A percentile compares a stretch with the other conserved stretches of the same genome.
These are phyloP conservation scores for Lipomyces oligophaga DNA, from an alignment of 805 yeast species.

Conservation along the genomic window DNA sequence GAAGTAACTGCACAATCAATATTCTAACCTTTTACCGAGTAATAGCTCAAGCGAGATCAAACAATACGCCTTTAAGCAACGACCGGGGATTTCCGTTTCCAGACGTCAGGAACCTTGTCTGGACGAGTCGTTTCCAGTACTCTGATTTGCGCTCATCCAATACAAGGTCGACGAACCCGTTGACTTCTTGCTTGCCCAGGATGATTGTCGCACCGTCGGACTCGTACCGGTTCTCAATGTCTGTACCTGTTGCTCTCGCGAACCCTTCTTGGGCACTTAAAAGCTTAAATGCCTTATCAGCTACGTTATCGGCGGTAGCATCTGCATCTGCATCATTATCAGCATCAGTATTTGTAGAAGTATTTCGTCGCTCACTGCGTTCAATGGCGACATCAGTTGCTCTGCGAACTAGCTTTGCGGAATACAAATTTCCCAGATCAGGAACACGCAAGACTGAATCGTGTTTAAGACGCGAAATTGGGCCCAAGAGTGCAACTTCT, in stretches of 20 bases:
- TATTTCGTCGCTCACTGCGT: neutral
- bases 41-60: no score
- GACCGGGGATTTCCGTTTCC: conserved; percentile 21
- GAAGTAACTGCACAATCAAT: no score
- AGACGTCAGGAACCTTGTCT: conserved; percentile 3
- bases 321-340: neutral
- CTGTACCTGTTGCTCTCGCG: no score
- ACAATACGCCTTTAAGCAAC: conserved; percentile 8
- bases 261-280: no score
- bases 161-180: neutral
- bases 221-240: no score
- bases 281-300: no score
- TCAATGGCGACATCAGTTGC: conserved; percentile 2
- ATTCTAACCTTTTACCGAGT: no score
- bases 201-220: no score
- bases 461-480: neutral
- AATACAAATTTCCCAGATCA: conserved; percentile 4
- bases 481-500: conserved; percentile 3
- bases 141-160: conserved; percentile 9
- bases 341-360: neutral
- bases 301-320: no score
- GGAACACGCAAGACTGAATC: neutral
- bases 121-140: conserved; percentile 23
- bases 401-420: conserved; percentile 4
- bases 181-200: no score